These are phyloP conservation scores for Sclerotinia subarctica DNA, from an alignment of 2,329 filamentous ascomycete genomes.

Conservation along the genomic window DNA sequence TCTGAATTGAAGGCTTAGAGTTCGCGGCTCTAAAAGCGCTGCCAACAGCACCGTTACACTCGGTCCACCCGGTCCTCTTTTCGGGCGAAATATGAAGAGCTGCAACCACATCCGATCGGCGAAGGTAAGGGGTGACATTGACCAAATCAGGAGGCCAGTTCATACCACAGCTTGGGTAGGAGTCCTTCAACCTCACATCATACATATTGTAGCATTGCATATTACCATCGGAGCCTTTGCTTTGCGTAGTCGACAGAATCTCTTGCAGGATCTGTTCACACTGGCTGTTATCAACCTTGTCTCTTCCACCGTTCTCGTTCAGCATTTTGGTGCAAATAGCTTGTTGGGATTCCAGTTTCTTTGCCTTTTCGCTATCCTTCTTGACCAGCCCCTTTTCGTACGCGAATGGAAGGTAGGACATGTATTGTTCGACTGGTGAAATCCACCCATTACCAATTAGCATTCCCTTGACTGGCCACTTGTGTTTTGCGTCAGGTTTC, in stretches of 20 bases:
- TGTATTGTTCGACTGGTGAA: conserved; percentile 84
- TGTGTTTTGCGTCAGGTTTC: conserved; percentile 43
- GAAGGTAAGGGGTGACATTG: conserved; percentile 77
- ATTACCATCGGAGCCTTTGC: conserved; percentile 50
- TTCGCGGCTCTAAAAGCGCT: conserved; percentile 65
- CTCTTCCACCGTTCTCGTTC: conserved; percentile 54
- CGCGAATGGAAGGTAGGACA: conserved; percentile 76
- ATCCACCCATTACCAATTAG: conserved; percentile 99
- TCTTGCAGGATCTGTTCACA: conserved; percentile 78
- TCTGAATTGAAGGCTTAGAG: conserved; percentile 67
- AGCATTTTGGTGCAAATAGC: conserved; percentile 63
- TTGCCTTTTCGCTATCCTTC: conserved; percentile 60
- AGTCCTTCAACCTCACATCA: conserved; percentile 81
- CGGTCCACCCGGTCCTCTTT: conserved; percentile 84
- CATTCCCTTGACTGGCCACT: conserved; percentile 80
- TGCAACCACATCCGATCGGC: conserved; percentile 69
- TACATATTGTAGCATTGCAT: conserved; percentile 89
- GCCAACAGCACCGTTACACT: conserved; percentile 81
- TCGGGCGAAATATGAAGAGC: conserved; percentile 80
- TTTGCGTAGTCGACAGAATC: conserved; percentile 65
- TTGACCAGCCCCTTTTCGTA: conserved; percentile 72
- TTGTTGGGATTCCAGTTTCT: conserved; percentile 65
- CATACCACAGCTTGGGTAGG: conserved; percentile 85
- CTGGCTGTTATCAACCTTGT: conserved; percentile 61
- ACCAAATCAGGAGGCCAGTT: conserved; percentile 91